Evolutionary conservation across 352 stramenopile genomes (phyloP).

Genomic region (Pythium rhizo-oryzae): DNA sequence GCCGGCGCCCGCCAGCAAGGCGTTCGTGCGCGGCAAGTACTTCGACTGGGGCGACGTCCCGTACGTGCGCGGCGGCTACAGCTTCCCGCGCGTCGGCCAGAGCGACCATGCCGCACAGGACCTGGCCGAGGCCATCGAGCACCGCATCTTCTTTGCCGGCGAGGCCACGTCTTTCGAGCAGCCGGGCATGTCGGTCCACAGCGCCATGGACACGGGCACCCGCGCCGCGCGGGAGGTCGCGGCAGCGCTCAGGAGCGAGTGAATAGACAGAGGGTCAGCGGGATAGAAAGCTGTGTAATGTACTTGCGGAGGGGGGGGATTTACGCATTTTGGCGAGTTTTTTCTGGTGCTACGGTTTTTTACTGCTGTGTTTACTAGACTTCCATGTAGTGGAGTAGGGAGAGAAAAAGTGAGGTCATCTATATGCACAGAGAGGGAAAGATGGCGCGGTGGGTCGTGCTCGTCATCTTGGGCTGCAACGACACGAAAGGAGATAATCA

Average conservation of each 20-base stretch:
- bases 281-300: constrained; percentile 9
- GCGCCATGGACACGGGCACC: constrained; percentile 76
- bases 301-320: constrained; percentile 1
- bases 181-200: constrained; percentile 83
- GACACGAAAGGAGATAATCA: neutral
- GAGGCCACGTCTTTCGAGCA: constrained; percentile 84
- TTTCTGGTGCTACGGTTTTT: constrained; percentile 3
- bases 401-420: constrained; percentile 11
- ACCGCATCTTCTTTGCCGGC: constrained; percentile 79
- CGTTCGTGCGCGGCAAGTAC: constrained; percentile 77
- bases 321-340: constrained; percentile 16
- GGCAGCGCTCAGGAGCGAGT: constrained; percentile 32
- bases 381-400: constrained; percentile 14
- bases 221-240: constrained; percentile 63
- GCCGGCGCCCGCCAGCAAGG: constrained; percentile 53
- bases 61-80: constrained; percentile 75
- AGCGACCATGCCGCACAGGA: constrained; percentile 58
- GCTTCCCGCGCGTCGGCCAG: constrained; percentile 74
- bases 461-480: constrained; percentile 6
- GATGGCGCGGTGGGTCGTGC: constrained; percentile 2
- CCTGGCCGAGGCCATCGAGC: constrained; percentile 59
- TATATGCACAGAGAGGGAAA: constrained; percentile 33
- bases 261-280: neutral
- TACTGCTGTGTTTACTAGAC: constrained; percentile 24
- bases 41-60: constrained; percentile 77